Conservation (phyloP, 257 asterid genomes). For the Rehmannia glutinosa region DNA sequence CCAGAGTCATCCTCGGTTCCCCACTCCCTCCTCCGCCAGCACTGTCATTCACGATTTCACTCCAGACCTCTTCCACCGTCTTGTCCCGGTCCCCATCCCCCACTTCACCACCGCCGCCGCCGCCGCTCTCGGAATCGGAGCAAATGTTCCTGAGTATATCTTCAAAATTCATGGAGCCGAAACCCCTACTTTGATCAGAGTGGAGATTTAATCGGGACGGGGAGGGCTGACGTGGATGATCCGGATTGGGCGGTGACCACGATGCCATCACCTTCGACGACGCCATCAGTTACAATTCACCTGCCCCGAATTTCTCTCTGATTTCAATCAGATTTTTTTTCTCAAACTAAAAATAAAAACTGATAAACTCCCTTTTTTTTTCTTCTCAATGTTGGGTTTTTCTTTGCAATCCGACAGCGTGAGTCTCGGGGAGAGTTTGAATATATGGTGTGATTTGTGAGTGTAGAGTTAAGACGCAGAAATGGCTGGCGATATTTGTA, state of each 20-base stretch:
- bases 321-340: not conserved
- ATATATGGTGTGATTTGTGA: not conserved
- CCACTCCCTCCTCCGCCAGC: constrained; percentile 18
- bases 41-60: constrained; percentile 36
- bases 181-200: constrained; percentile 32
- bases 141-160: constrained; percentile 53
- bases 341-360: not conserved
- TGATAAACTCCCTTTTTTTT: not conserved
- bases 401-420: not conserved
- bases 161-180: constrained; percentile 67
- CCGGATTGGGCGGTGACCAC: constrained; percentile 62
- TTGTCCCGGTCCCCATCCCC: constrained; percentile 15
- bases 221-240: constrained; percentile 50
- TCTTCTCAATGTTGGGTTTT: not conserved
- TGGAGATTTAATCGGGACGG: constrained; percentile 26
- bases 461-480: not conserved
- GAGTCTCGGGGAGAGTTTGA: not conserved
- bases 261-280: constrained; percentile 71
- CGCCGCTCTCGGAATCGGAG: constrained; percentile 23
- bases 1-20: constrained; percentile 62
- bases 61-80: constrained; percentile 51
- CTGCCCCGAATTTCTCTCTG: not conserved
- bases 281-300: constrained; percentile 40
- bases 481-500: no score
- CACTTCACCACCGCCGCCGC: not conserved